Evolutionary conservation across 2,329 filamentous ascomycete genomes (phyloP).

Genomic region (Xylaria sp.): DNA sequence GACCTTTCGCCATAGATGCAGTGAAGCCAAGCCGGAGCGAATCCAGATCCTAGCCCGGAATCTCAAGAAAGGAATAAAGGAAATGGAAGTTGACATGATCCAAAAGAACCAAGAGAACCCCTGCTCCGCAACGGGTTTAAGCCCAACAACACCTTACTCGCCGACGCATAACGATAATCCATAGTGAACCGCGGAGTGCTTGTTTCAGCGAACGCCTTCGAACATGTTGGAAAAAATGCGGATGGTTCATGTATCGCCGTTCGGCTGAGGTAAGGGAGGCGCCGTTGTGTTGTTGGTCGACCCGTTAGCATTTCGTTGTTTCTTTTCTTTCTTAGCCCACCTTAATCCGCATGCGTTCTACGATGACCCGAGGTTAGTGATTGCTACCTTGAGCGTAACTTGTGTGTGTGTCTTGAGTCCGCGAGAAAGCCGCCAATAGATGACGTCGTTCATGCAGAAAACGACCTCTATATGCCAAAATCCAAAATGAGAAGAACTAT

Average conservation of each 20-base stretch:
- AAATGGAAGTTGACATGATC: slow-evolving; percentile 18
- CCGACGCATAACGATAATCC: slow-evolving; percentile 12
- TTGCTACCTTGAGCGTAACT: background rate
- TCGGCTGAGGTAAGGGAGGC: slow-evolving; percentile 14
- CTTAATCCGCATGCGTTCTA: slow-evolving; percentile 84
- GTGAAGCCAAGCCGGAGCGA: slow-evolving; percentile 14
- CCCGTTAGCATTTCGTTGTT: slow-evolving; percentile 59
- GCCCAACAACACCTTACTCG: slow-evolving; percentile 15
- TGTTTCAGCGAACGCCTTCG: slow-evolving; percentile 13
- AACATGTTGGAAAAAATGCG: background rate
- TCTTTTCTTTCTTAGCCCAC: slow-evolving; percentile 87
- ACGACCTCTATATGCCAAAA: background rate
- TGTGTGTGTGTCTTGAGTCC: background rate
- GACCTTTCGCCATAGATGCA: slow-evolving; percentile 13
- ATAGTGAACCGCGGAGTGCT: slow-evolving; percentile 12
- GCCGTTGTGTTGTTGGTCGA: slow-evolving; percentile 23
- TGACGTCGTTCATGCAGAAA: background rate
- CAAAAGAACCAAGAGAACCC: slow-evolving; percentile 7
- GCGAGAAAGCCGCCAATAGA: background rate
- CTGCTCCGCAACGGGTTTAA: background rate
- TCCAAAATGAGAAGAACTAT: background rate
- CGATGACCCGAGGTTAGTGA: background rate
- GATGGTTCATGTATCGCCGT: slow-evolving; percentile 27
- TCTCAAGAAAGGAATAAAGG: slow-evolving; percentile 31
- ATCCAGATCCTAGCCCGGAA: slow-evolving; percentile 32